Evolutionary conservation across 768 basidiomycete genomes (phyloP).

Genomic region (Suillus bovinus): DNA sequence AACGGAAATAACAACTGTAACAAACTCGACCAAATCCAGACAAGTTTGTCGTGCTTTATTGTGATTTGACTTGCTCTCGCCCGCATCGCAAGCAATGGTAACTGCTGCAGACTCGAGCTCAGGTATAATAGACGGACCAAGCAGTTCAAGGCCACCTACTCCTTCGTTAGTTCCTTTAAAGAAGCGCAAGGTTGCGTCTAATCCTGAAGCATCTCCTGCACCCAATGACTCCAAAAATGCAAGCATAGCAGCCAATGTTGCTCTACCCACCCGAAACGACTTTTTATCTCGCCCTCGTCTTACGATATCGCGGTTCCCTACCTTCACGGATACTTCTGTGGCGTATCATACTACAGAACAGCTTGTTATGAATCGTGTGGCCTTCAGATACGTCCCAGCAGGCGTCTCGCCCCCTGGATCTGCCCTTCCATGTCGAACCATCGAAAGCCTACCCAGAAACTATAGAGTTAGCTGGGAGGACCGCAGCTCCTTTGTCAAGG

Average conservation of each 20-base stretch:
- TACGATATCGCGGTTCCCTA: slow-evolving; percentile 72
- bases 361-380: slow-evolving; percentile 71
- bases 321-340: slow-evolving; percentile 56
- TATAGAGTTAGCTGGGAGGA: slow-evolving; percentile 91
- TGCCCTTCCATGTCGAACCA: slow-evolving; percentile 68
- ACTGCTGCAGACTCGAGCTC: neutral
- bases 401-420: slow-evolving; percentile 65
- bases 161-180: slow-evolving; percentile 25
- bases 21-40: slow-evolving; percentile 3
- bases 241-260: slow-evolving; percentile 40
- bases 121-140: neutral
- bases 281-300: slow-evolving; percentile 70
- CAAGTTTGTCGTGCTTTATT: neutral
- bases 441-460: slow-evolving; percentile 71
- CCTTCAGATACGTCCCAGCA: slow-evolving; percentile 79
- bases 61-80: neutral
- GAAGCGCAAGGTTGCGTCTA: slow-evolving; percentile 57
- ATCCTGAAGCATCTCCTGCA: slow-evolving; percentile 51
- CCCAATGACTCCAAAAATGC: slow-evolving; percentile 53
- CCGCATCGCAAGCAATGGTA: slow-evolving; percentile 3
- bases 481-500: slow-evolving; percentile 75
- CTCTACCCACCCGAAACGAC: slow-evolving; percentile 67
- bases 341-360: slow-evolving; percentile 68
- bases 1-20: neutral
- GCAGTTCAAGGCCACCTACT: slow-evolving; percentile 25